Base-by-base conservation (phyloP, 495 filamentous ascomycete genomes). In the Xylaria sp. region DNA sequence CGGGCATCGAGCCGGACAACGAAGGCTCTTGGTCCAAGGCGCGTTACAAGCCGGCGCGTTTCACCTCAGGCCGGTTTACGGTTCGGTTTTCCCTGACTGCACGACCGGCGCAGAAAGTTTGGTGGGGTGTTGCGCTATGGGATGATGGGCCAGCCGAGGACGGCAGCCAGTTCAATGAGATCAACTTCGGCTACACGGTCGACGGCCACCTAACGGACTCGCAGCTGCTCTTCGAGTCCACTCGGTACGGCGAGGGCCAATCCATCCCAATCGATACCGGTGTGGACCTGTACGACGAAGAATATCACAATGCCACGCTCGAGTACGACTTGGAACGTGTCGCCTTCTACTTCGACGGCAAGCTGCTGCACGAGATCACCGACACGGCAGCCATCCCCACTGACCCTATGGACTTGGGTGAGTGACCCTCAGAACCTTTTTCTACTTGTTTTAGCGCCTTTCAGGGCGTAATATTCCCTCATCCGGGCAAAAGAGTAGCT, bases 171-270 rank as follows among this genome's bases (percentile, higher is more conserved):
- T 55, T 55, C 50, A 55, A 55, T 9, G 55, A 58, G 55, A 58
- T 58, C 55, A 35, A 58, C 55, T 58, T 33, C 55, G 55, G 55
- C 31, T 58, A 58, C 29, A 35, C 55, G 26, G 55, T 58, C 29
- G 55, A 58, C 55, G 29, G 50, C 15, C 19, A 24, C 15, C 29
- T 58, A 31, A 3, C 55, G 14, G 55, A 58, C 19, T 58, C 31
- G 8, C 55, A 58, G 29, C 55, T 58, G 11, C 55, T 35, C 55
- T 58, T 35, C 12, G 31, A 58, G 29, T 35, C 12, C 55, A 58
- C 55, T 5, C 8, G 29, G 3, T n/a, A 29, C 4, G 31, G 55
- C 15, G 29, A 58, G 15, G 26, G 55, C 1, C 12, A 58, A 31
- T 58, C 55, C 8, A 58, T 58, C 21, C 1, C 29, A 0, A 11